phyloP scores from a whole-genome alignment of 2,329 filamentous ascomycete genomes.

The Ascomycota sp. region DNA sequence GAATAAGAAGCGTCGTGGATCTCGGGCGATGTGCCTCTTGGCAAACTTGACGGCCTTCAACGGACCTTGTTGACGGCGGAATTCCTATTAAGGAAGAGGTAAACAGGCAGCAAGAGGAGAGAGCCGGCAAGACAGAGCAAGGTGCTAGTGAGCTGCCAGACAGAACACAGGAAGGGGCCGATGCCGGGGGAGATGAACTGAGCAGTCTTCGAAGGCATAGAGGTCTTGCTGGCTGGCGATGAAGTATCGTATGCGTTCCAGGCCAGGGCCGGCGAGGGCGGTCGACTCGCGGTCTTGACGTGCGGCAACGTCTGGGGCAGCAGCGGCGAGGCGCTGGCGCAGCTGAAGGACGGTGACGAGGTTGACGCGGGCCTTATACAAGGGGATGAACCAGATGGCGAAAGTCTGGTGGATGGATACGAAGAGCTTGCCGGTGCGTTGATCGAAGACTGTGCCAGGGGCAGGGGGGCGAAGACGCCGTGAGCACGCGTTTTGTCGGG shows the following conservation, averaged over 20 bases:
- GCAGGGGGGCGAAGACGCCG: slow-evolving; percentile 2
- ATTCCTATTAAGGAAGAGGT: slow-evolving; percentile 10
- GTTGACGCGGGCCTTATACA: slow-evolving; percentile 46
- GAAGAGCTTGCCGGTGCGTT: slow-evolving; percentile 46
- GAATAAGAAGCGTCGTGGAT: no score
- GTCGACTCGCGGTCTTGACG: slow-evolving; percentile 3
- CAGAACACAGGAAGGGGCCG: slow-evolving; percentile 29
- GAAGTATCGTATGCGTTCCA: slow-evolving; percentile 31
- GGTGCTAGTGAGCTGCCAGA: slow-evolving; percentile 45
- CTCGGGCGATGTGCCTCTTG: no score
- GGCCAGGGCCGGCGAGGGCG: slow-evolving; percentile 4
- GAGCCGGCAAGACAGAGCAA: slow-evolving; percentile 40
- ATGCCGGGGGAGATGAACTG: slow-evolving; percentile 48
- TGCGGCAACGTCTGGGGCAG: neutral
- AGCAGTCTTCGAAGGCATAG: slow-evolving; percentile 61
- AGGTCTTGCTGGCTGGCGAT: slow-evolving; percentile 62
- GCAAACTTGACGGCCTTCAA: neutral
- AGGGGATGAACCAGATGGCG: slow-evolving; percentile 55
- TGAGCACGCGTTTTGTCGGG: neutral
- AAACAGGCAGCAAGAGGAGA: slow-evolving; percentile 20
- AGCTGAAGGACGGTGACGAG: slow-evolving; percentile 51
- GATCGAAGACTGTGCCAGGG: slow-evolving; percentile 39
- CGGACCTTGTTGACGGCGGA: slow-evolving; percentile 3
- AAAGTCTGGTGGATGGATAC: slow-evolving; percentile 57
- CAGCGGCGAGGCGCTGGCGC: slow-evolving; percentile 17